Conservation (phyloP, 192 early-diverging fungal species). For the Coemansia sp. region DNA sequence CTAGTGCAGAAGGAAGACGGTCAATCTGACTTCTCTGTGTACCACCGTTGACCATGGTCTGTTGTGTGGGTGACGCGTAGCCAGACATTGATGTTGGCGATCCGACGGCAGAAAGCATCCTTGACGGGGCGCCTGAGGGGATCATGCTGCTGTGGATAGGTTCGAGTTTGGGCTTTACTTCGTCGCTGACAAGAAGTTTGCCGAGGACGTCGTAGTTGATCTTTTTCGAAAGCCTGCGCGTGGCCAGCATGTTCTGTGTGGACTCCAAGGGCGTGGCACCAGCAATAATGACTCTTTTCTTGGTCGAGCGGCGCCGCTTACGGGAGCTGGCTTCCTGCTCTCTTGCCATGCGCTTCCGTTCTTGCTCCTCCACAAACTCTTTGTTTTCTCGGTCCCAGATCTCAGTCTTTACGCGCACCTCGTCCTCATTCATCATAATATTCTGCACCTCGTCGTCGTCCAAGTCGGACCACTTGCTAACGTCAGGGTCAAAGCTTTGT, state of each 20-base stretch:
- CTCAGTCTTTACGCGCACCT: constrained; percentile 74
- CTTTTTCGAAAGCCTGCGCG: constrained; percentile 82
- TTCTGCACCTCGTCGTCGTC: constrained; percentile 77
- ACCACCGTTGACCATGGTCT: constrained; percentile 19
- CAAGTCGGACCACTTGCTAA: constrained; percentile 58
- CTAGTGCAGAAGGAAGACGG: constrained; percentile 40
- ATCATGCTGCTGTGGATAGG: constrained; percentile 40
- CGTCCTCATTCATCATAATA: constrained; percentile 70
- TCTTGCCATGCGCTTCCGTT: constrained; percentile 41
- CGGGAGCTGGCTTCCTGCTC: constrained; percentile 27
- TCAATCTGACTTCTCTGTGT: constrained; percentile 29
- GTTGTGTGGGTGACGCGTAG: constrained; percentile 32
- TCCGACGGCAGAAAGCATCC: constrained; percentile 36
- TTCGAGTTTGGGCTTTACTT: constrained; percentile 30
- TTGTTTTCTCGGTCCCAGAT: constrained; percentile 89
- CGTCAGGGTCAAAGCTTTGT: constrained; percentile 33
- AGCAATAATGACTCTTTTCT: constrained; percentile 29
- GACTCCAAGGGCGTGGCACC: constrained; percentile 75
- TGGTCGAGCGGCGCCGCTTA: constrained; percentile 34
- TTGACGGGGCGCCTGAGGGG: constrained; percentile 51
- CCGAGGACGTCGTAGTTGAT: constrained; percentile 86
- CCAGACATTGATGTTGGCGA: constrained; percentile 30
- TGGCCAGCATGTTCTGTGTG: constrained; percentile 67
- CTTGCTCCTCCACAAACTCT: constrained; percentile 74
- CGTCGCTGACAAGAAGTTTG: constrained; percentile 61